Base-by-base conservation (phyloP, 1,284 basidiomycete genomes). In the Caloboletus inedulis region DNA sequence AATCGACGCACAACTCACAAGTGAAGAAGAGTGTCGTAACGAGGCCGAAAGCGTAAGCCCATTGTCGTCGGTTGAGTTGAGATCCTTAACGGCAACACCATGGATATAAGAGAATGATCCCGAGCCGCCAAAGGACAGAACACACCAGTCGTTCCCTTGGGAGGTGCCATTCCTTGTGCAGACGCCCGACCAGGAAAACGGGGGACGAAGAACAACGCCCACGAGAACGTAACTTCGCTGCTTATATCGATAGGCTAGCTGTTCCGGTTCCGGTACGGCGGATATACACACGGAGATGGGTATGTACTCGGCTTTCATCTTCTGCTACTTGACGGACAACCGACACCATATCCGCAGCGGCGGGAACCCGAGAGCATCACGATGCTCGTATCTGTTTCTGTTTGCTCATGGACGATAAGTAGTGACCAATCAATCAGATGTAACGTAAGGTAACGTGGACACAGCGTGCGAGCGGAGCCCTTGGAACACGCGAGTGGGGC, bases 11-110 rank as follows among this genome's bases (percentile, higher is more conserved):
- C 47, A 13, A 69, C 77, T 68, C 71, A 85, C 85, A 91, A 30
- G 88, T 85, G 73, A 91, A 91, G 77, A 91, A 91, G 44, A 91
- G 74, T 14, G 85, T 82, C 16, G 88, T 90, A 58, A 91, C 85
- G 55, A 91, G 80, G 45, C 76, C 73, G 68, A 88, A 91, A 13
- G 87, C 78, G 61, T 77, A 81, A 13, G 60, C 65, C 79, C 80
- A 82, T 60, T 75, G 68, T 36, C 67, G 69, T 54, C 68, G 70
- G 21, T 70, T 69, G 41, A 84, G 72, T 53, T 83, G 73, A 47
- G 75, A 62, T 50, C 76, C 80, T 82, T 50, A 25, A 35, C 8
- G 36, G 7, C 7, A 43, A 31, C 42, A 43, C 18, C 29, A 33
- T 14, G 16, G 5, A n/a, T n/a, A 30, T 49, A 13, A 34, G 19